Evolutionary conservation across 2,329 filamentous ascomycete species (phyloP).

Genomic region (Aspergillus pseudoglaucus): DNA sequence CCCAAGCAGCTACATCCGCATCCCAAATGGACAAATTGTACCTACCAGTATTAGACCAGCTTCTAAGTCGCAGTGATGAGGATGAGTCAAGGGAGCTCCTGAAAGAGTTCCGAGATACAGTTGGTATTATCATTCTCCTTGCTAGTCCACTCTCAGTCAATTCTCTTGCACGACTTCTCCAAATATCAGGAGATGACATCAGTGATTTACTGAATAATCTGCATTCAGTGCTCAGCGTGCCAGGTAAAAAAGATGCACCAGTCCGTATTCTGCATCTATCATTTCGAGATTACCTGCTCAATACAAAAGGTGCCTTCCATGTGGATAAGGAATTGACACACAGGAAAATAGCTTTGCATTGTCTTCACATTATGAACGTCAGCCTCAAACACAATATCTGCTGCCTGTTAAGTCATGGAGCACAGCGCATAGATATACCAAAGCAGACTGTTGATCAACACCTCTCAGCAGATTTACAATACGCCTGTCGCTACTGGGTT

Average conservation of each 20-base stretch:
- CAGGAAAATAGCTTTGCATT: slow-evolving; percentile 18
- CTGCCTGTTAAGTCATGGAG: slow-evolving; percentile 3
- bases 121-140: slow-evolving; percentile 19
- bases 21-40: slow-evolving; percentile 18
- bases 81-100: slow-evolving; percentile 7
- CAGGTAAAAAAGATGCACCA: slow-evolving; percentile 5
- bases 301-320: slow-evolving; percentile 18
- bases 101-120: slow-evolving; percentile 13
- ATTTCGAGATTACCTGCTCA: slow-evolving; percentile 27
- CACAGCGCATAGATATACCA: slow-evolving; percentile 5
- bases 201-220: slow-evolving; percentile 8
- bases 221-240: slow-evolving; percentile 15
- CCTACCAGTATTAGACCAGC: slow-evolving; percentile 13
- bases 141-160: slow-evolving; percentile 13
- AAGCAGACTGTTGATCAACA: slow-evolving; percentile 6
- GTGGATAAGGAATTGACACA: slow-evolving; percentile 27
- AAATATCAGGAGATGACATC: slow-evolving; percentile 4
- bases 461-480: slow-evolving; percentile 17
- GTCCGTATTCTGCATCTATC: slow-evolving; percentile 21
- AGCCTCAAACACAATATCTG: slow-evolving; percentile 13
- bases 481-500: slow-evolving; percentile 22
- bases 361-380: slow-evolving; percentile 15
- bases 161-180: slow-evolving; percentile 10
- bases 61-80: slow-evolving; percentile 6
- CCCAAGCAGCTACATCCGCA: background rate